phyloP scores from a whole-genome alignment of 306 rosid genomes.

The Quercus dentata region DNA sequence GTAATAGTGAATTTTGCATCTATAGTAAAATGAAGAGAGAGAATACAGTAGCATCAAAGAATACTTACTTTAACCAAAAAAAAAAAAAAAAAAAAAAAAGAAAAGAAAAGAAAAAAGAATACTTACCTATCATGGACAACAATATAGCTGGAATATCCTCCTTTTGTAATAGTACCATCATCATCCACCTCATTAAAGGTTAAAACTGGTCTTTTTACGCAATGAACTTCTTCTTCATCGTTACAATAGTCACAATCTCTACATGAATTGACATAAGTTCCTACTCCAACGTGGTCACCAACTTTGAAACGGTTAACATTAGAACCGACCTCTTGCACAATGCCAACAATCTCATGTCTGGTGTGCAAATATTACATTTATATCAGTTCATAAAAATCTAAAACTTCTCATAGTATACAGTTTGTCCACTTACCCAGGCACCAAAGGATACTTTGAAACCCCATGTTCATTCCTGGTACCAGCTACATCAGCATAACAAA shows the following conservation, averaged over 20 bases:
- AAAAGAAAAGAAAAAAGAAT: no score
- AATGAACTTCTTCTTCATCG: constrained; percentile 26
- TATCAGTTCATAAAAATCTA: no score
- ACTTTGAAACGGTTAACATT: constrained; percentile 35
- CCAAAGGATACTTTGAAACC: no score
- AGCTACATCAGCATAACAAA: no score
- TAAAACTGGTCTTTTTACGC: constrained; percentile 20
- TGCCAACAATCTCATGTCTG: constrained; percentile 51
- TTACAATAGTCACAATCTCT: constrained; percentile 41
- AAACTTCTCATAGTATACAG: no score
- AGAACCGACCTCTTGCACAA: constrained; percentile 38
- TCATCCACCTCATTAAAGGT: constrained; percentile 40
- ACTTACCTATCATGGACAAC: constrained; percentile 34
- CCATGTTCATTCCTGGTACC: no score
- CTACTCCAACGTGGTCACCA: constrained; percentile 49
- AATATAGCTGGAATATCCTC: constrained; percentile 44
- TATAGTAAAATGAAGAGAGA: no score
- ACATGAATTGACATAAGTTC: constrained; percentile 47
- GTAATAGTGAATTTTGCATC: background rate
- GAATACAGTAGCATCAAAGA: background rate
- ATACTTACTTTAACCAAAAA: background rate
- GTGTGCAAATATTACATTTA: background rate
- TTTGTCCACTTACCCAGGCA: no score
- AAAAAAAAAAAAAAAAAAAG: no score
- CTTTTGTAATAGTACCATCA: constrained; percentile 45